Evolutionary conservation across 1,139 yeast genomes (phyloP).

Genomic region (Candida labiduridarum): DNA sequence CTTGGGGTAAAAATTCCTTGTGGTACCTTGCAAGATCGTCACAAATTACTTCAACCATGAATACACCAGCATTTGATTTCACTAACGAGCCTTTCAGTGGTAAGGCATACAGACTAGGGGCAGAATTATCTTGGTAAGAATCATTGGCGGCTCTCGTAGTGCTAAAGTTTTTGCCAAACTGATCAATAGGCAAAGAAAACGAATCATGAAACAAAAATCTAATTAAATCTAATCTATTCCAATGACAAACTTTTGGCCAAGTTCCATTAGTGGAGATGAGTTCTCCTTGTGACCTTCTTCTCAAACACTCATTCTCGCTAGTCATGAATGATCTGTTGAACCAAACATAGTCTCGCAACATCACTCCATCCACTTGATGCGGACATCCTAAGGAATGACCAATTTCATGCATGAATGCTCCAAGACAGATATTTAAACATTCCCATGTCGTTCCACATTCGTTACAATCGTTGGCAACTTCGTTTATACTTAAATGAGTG

Average conservation of each 20-base stretch:
- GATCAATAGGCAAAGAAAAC: conserved; percentile 71
- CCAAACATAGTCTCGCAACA: conserved; percentile 83
- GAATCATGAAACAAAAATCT: conserved; percentile 82
- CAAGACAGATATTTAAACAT: conserved; percentile 80
- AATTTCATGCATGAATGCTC: conserved; percentile 94
- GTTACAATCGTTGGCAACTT: conserved; percentile 86
- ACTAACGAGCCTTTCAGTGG: conserved; percentile 48
- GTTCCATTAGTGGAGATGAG: conserved; percentile 59
- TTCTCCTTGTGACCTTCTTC: conserved; percentile 46
- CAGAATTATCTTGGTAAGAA: conserved; percentile 21
- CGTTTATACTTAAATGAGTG: conserved; percentile 59
- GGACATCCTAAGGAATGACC: conserved; percentile 93
- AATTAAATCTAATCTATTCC: conserved; percentile 82
- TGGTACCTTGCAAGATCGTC: conserved; percentile 68
- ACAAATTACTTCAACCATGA: conserved; percentile 63
- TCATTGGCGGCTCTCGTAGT: conserved; percentile 28
- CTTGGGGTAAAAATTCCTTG: conserved; percentile 58
- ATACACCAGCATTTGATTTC: conserved; percentile 66
- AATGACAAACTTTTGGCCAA: conserved; percentile 58
- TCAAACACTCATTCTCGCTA: conserved; percentile 59
- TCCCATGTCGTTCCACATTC: conserved; percentile 93
- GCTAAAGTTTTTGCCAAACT: conserved; percentile 30
- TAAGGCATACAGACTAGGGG: conserved; percentile 29
- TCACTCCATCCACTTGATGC: conserved; percentile 86
- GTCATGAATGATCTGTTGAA: conserved; percentile 84